These are phyloP conservation scores for Termitomyces sp. DNA, from an alignment of 768 basidiomycete genomes.

Conservation along the genomic window DNA sequence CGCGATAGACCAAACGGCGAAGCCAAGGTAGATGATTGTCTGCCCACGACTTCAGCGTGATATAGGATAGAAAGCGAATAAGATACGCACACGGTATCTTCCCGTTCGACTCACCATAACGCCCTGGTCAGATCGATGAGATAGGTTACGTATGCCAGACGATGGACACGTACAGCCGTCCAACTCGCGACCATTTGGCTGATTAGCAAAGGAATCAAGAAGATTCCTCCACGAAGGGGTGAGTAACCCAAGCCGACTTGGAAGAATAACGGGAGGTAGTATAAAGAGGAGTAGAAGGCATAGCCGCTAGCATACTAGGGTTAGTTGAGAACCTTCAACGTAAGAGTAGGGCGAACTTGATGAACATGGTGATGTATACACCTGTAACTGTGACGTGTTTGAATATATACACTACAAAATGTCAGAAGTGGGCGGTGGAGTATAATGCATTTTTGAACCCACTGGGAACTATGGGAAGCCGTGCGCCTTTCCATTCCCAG, in stretches of 20 bases:
- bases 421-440: neutral
- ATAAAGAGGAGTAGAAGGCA: conserved; percentile 59
- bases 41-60: conserved; percentile 13
- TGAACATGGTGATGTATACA: conserved; percentile 65
- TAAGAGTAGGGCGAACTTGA: conserved; percentile 38
- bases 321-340: neutral
- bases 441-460: neutral
- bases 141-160: neutral
- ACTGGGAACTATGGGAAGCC: conserved; percentile 72
- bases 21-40: conserved; percentile 60
- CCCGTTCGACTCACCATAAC: conserved; percentile 61
- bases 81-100: conserved; percentile 42
- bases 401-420: conserved; percentile 64
- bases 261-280: conserved; percentile 73
- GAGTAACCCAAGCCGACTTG: conserved; percentile 66
- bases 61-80: neutral
- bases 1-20: conserved; percentile 63
- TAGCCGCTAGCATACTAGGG: conserved; percentile 37
- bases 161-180: conserved; percentile 35
- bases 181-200: conserved; percentile 58
- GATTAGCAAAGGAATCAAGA: conserved; percentile 65
- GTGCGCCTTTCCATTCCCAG: conserved; percentile 71
- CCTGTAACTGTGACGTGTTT: conserved; percentile 59
- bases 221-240: conserved; percentile 52
- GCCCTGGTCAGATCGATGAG: conserved; percentile 33